Base-by-base conservation (phyloP, 352 stramenopile species). In the Thalassiosira hispida region DNA sequence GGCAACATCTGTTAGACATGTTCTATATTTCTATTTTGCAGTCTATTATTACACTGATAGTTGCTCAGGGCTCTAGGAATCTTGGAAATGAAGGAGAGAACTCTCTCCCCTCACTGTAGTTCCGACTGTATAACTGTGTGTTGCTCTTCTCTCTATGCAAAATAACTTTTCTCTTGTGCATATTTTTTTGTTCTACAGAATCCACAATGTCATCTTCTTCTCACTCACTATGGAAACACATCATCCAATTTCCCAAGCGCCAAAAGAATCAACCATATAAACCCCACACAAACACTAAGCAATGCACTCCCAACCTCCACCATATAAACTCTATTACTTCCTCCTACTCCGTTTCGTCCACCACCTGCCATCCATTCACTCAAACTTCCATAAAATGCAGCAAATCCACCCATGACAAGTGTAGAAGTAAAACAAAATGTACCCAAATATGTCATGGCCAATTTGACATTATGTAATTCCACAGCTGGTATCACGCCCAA, bases 371-470 rank as follows among this genome's bases (percentile, higher is more conserved):
- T 23, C 40, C 51, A 69, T 29, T 60, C 33, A 62, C 62, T 83
- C 1, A 74, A 53, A 22, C 20, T 70, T 38, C 95, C 94, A 76
- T 97, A 97, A 7, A 89, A 77, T 2, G 89, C 88, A 1, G 95
- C 93, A 84, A 97, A 98, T 0, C 90, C 56, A 23, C 95, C 95
- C 95, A 98, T 98, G 6, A 95, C 96, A 23, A 95, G 72, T 68
- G 95, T 97, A 27, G 89, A 96, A 42, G 87, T 95, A 2, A 94
- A 40, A 73, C 95, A 98, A 77, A 98, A 98, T 6, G 93, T 95
- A 5, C 91, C 90, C 23, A 98, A 76, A 84, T 98, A 98, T 72
- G 94, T 84, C 33, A 90, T 74, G 44, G 93, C 95, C 65, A 96
- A 92, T 79, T 86, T 33, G 33, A 82, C 91, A 73, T 97, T 81